Conservation (phyloP, 306 rosid species). For the Clitoria ternatea region DNA sequence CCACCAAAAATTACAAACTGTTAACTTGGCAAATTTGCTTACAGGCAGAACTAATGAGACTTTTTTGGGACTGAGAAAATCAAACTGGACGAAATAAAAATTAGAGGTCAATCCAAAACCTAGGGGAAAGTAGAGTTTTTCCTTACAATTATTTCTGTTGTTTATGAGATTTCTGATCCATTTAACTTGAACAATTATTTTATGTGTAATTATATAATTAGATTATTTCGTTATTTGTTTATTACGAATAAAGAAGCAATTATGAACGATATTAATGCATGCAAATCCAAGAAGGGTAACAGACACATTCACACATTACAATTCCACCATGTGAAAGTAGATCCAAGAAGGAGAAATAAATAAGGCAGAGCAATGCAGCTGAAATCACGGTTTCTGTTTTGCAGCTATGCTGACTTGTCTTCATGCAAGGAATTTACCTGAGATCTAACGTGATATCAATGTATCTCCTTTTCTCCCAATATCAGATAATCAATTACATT, state of each 20-base stretch:
- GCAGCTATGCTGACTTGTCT: neutral
- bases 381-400: conserved; percentile 16
- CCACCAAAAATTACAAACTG: no score
- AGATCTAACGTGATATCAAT: neutral
- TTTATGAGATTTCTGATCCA: neutral
- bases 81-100: no score
- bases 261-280: neutral
- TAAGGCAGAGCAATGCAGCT: conserved; percentile 9
- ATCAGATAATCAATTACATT: conserved; percentile 1
- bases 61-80: no score
- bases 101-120: no score
- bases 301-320: neutral
- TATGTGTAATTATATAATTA: neutral
- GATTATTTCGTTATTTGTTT: neutral
- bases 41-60: no score
- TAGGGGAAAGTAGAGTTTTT: no score
- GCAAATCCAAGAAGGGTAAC: neutral
- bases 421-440: neutral
- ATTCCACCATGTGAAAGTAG: neutral
- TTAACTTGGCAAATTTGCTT: no score
- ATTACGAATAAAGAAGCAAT: neutral
- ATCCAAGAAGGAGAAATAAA: neutral
- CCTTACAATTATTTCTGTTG: no score
- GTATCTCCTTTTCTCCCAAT: neutral
- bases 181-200: neutral